phyloP scores from a whole-genome alignment of 495 filamentous ascomycete species.

The Xylaria curta region DNA sequence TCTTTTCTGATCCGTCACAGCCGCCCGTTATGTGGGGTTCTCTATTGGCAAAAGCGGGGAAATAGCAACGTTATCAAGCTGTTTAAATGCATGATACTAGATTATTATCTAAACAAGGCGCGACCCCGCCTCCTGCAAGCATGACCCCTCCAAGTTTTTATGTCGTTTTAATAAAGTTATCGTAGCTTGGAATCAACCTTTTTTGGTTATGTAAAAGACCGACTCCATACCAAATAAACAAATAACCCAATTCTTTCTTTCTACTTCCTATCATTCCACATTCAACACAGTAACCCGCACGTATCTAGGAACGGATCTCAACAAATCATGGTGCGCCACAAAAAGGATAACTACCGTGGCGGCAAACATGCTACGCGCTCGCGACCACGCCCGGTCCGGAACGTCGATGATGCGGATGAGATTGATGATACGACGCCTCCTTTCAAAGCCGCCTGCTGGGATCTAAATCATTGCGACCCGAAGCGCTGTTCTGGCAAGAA shows the following conservation, averaged over 20 bases:
- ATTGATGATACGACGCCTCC: constrained; percentile 56
- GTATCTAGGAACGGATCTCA: no score
- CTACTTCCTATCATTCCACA: not conserved
- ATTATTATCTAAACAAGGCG: not conserved
- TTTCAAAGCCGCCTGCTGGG: constrained; percentile 96
- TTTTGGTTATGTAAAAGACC: not conserved
- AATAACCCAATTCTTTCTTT: not conserved
- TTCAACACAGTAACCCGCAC: not conserved
- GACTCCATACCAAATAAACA: not conserved
- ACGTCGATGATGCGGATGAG: constrained; percentile 51
- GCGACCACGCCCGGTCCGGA: constrained; percentile 34
- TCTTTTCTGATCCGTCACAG: not conserved
- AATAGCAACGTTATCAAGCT: not conserved
- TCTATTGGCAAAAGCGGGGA: not conserved
- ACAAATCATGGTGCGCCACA: constrained; percentile 81
- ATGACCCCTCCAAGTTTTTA: not conserved
- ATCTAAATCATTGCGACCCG: constrained; percentile 95
- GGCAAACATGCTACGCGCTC: constrained; percentile 65
- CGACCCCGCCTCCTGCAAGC: not conserved
- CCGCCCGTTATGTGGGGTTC: not conserved
- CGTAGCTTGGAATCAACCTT: not conserved
- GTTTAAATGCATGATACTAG: not conserved
- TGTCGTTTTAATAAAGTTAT: no score
- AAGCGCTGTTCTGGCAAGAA: constrained; percentile 96
- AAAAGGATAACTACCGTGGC: constrained; percentile 83